Evolutionary conservation across 768 basidiomycete species (phyloP).

Genomic region (Lyophyllum semitale): DNA sequence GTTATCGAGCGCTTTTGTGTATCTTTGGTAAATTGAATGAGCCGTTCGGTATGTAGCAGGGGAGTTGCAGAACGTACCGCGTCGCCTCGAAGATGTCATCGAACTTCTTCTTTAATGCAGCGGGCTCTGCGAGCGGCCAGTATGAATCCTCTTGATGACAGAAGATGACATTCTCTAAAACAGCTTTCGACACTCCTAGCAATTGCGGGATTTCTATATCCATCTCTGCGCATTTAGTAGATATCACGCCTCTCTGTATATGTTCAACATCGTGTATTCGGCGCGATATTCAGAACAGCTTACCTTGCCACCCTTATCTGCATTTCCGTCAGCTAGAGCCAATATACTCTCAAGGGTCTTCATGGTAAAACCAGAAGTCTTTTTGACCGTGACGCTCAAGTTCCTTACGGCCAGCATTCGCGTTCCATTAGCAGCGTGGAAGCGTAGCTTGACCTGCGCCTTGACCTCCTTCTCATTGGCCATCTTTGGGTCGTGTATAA

Average conservation of each 20-base stretch:
- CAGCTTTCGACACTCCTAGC: conserved; percentile 96
- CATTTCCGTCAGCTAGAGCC: conserved; percentile 65
- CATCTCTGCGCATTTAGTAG: conserved; percentile 97
- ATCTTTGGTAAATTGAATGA: conserved; percentile 48
- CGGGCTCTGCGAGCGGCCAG: conserved; percentile 94
- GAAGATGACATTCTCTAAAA: conserved; percentile 98
- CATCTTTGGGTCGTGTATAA: conserved; percentile 98
- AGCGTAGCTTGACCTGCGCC: conserved; percentile 95
- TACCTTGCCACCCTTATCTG: conserved; percentile 78
- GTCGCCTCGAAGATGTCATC: conserved; percentile 99
- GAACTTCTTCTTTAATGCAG: conserved; percentile 95
- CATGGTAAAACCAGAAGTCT: conserved; percentile 87
- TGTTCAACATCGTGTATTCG: background rate
- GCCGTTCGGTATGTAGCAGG: background rate
- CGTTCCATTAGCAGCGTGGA: conserved; percentile 85
- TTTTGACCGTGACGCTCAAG: conserved; percentile 91
- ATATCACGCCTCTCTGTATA: conserved; percentile 79
- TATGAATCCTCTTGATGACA: conserved; percentile 99
- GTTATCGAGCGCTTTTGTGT: conserved; percentile 93
- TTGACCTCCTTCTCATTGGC: conserved; percentile 99
- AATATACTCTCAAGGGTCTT: conserved; percentile 96
- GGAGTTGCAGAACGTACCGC: conserved; percentile 47
- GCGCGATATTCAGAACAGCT: conserved; percentile 19
- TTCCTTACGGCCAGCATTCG: conserved; percentile 91
- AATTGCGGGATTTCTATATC: conserved; percentile 91